Conservation (phyloP, 331 rosid species). For the Malus hybrid region DNA sequence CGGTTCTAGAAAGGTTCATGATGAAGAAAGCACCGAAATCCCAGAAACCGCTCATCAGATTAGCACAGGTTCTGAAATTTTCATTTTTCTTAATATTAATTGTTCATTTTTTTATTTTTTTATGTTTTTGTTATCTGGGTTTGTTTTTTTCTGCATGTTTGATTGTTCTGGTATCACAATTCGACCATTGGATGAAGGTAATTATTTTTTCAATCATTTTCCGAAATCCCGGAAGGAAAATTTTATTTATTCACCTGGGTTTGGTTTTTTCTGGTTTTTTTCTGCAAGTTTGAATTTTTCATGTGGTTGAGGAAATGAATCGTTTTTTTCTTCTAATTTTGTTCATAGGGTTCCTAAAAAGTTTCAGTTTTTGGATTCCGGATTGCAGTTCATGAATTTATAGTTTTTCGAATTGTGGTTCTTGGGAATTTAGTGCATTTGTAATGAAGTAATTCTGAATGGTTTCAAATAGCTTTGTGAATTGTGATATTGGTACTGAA, state of each 20-base stretch:
- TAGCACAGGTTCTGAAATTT: conserved; percentile 40
- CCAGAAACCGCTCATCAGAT: conserved; percentile 90
- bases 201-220: background rate
- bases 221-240: background rate
- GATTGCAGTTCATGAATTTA: background rate
- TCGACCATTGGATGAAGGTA: background rate
- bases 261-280: background rate
- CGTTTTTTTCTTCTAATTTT: background rate
- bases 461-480: background rate
- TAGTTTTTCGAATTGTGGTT: background rate
- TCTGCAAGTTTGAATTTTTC: background rate
- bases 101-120: background rate
- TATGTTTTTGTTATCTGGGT: background rate
- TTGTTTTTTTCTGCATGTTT: background rate
- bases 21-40: conserved; percentile 21
- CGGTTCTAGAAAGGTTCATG: conserved; percentile 8
- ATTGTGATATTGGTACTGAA: background rate
- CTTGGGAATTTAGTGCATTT: background rate
- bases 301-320: background rate
- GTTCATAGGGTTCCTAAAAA: background rate
- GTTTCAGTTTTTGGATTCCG: background rate
- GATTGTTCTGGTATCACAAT: background rate
- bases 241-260: background rate
- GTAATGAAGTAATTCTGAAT: background rate
- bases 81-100: background rate